Evolutionary conservation across 257 asterid genomes (phyloP).

Genomic region (Nicotiana paniculata): DNA sequence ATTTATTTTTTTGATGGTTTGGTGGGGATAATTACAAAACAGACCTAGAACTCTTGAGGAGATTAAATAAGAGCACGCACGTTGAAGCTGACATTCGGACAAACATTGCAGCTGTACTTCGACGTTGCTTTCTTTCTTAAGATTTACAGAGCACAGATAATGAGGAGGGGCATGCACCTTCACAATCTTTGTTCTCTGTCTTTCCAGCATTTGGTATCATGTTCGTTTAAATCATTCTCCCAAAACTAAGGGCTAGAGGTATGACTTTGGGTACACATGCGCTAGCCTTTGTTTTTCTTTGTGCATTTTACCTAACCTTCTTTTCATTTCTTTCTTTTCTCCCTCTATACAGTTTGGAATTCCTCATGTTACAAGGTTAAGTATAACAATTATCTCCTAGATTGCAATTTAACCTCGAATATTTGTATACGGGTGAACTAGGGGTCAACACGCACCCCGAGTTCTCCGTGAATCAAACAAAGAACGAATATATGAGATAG

Average conservation of each 20-base stretch:
- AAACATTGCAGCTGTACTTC: not conserved
- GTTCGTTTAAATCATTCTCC: not conserved
- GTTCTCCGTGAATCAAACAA: too few species aligned
- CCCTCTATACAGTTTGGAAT: not conserved
- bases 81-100: not conserved
- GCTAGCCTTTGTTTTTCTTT: not conserved
- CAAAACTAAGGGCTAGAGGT: not conserved
- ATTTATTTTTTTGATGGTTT: too few species aligned
- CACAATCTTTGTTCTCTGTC: not conserved
- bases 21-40: too few species aligned
- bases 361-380: not conserved
- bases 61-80: not conserved
- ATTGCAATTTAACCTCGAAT: too few species aligned
- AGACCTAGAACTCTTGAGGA: not conserved
- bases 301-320: not conserved
- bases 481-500: too few species aligned
- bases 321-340: not conserved
- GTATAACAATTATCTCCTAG: not conserved
- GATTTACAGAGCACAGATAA: not conserved
- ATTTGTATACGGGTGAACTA: too few species aligned
- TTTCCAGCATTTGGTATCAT: not conserved
- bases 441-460: too few species aligned
- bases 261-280: not conserved
- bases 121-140: not conserved
- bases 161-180: not conserved